Conservation (phyloP, 2,329 filamentous ascomycete genomes). For the Trichoderma koningiopsis region DNA sequence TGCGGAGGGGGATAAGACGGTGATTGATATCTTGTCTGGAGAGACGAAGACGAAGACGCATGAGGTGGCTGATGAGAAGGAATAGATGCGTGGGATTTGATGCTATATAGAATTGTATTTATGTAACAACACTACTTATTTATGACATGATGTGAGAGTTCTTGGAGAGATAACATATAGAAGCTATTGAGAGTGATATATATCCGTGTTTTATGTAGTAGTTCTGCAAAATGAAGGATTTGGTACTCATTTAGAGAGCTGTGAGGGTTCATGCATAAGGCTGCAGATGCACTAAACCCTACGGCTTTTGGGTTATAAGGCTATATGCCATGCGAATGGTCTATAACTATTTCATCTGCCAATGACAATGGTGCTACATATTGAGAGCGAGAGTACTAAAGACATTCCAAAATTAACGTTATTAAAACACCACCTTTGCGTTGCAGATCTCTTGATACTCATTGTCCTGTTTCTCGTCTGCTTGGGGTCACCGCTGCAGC, state of each 20-base stretch:
- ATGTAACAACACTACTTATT: slow-evolving; percentile 14
- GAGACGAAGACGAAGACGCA: slow-evolving; percentile 6
- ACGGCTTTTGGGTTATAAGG: background rate
- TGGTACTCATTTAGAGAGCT: background rate
- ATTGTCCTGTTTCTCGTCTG: background rate
- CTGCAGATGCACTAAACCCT: background rate
- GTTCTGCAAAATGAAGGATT: background rate
- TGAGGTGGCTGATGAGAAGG: background rate
- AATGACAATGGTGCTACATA: background rate
- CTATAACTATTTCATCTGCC: background rate
- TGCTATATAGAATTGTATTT: background rate
- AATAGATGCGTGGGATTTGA: background rate
- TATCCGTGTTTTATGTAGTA: background rate
- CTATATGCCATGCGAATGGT: background rate
- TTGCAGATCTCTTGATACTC: background rate
- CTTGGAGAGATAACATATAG: background rate
- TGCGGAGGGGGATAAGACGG: slow-evolving; percentile 23
- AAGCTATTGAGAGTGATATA: background rate
- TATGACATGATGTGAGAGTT: background rate
- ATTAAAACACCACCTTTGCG: background rate
- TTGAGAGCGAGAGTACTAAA: background rate
- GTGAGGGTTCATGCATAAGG: background rate
- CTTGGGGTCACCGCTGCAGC: slow-evolving; percentile 9
- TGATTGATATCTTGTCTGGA: slow-evolving; percentile 27
- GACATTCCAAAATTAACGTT: background rate